These are phyloP conservation scores for Ascochyta fabae DNA, from an alignment of 2,329 filamentous ascomycete species.

Conservation along the genomic window DNA sequence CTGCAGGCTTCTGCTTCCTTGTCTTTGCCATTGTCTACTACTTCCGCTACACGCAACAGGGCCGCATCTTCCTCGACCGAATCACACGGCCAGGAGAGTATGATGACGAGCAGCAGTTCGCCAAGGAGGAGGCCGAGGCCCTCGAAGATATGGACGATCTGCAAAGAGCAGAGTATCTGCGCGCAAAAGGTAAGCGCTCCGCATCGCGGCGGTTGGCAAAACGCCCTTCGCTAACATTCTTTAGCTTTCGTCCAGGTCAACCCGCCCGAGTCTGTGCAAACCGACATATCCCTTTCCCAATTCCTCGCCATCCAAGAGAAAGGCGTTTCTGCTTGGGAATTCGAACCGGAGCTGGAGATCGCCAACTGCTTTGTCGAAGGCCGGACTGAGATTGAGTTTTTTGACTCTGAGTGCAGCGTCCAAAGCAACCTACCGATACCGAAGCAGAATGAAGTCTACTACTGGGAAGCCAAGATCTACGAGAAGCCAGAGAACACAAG, in stretches of 20 bases:
- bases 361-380: constrained; percentile 98
- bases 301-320: constrained; percentile 99
- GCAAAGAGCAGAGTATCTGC: constrained; percentile 84
- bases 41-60: constrained; percentile 86
- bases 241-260: constrained; percentile 92
- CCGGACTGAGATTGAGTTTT: constrained; percentile 97
- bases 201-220: not conserved
- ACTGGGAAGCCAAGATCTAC: constrained; percentile 99
- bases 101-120: constrained; percentile 95
- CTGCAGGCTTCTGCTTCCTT: constrained; percentile 81
- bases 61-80: constrained; percentile 90
- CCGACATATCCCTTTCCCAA: constrained; percentile 96
- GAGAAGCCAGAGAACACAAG: constrained; percentile 91
- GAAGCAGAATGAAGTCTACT: constrained; percentile 99
- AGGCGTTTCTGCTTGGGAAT: constrained; percentile 99
- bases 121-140: constrained; percentile 91
- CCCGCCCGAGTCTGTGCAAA: constrained; percentile 91
- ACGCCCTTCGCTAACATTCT: constrained; percentile 14
- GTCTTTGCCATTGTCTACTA: constrained; percentile 87
- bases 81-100: constrained; percentile 94
- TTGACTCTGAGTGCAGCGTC: constrained; percentile 96
- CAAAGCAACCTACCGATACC: constrained; percentile 96
- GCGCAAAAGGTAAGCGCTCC: constrained; percentile 80
- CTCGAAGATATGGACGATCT: constrained; percentile 95
- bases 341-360: constrained; percentile 98